Evolutionary conservation across 169 alveolate species (phyloP).

Genomic region (Eimeria mitis): DNA sequence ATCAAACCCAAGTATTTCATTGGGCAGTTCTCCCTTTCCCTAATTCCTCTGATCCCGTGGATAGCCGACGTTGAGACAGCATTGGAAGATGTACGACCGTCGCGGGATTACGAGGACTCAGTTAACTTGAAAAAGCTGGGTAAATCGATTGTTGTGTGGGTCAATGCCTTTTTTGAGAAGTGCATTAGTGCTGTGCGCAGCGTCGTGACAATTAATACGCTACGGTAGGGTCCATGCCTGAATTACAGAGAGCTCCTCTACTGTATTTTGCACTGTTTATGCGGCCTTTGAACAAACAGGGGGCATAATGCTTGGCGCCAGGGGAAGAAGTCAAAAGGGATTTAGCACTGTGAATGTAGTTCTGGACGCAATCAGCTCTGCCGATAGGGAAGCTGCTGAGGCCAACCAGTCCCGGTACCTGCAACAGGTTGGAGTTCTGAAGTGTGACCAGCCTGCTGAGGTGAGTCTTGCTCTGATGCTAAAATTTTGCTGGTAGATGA

Average conservation of each 20-base stretch:
- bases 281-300: slow-evolving; percentile 49
- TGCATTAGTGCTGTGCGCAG: background rate
- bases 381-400: slow-evolving; percentile 80
- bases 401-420: slow-evolving; percentile 45
- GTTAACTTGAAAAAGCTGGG: slow-evolving; percentile 86
- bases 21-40: slow-evolving; percentile 88
- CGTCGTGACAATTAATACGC: background rate
- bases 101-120: slow-evolving; percentile 88
- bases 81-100: slow-evolving; percentile 87
- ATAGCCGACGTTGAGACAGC: slow-evolving; percentile 87
- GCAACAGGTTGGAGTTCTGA: slow-evolving; percentile 54
- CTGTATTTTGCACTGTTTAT: background rate
- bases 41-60: slow-evolving; percentile 91
- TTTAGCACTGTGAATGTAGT: slow-evolving; percentile 63
- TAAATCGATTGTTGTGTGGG: background rate
- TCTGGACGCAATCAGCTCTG: slow-evolving; percentile 68
- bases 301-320: slow-evolving; percentile 61
- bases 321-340: slow-evolving; percentile 29
- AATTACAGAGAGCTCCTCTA: background rate
- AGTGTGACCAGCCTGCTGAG: slow-evolving; percentile 45
- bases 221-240: background rate
- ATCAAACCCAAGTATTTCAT: slow-evolving; percentile 87
- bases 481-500: background rate
- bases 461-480: background rate
- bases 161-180: background rate